These are phyloP conservation scores for Trapa incisa DNA, from an alignment of 345 rosid genomes.

Conservation along the genomic window DNA sequence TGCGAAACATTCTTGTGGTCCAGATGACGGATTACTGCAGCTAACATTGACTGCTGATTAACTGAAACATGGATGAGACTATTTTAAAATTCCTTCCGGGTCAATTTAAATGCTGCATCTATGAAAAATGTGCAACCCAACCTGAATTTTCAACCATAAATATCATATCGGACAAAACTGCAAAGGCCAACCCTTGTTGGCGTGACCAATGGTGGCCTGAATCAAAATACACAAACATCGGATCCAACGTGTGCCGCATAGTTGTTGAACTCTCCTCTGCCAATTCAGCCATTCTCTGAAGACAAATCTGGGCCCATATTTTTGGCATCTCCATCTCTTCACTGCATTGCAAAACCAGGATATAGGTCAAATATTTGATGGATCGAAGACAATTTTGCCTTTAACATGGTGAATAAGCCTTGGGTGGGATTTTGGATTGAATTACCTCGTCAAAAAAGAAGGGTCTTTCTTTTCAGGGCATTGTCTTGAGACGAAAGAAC, in stretches of 20 bases:
- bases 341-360: conserved; percentile 20
- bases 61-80: conserved; percentile 23
- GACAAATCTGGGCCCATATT: conserved; percentile 87
- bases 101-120: background rate
- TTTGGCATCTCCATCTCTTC: conserved; percentile 84
- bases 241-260: conserved; percentile 68
- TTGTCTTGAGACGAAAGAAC: conserved; percentile 39
- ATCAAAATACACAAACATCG: conserved; percentile 68
- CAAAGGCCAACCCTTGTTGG: conserved; percentile 59
- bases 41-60: conserved; percentile 61
- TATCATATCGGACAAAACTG: conserved; percentile 63
- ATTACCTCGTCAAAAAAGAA: conserved; percentile 62
- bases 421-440: background rate
- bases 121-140: conserved; percentile 8
- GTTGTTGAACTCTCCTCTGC: conserved; percentile 88
- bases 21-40: conserved; percentile 69
- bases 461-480: conserved; percentile 69
- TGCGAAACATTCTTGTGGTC: conserved; percentile 78
- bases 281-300: conserved; percentile 83
- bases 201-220: conserved; percentile 66
- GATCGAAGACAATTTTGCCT: background rate
- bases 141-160: conserved; percentile 63
- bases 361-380: background rate
- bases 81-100: background rate
- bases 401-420: background rate